These are phyloP conservation scores for Raphanus hybrid DNA, from an alignment of 441 rosid species.

Conservation along the genomic window DNA sequence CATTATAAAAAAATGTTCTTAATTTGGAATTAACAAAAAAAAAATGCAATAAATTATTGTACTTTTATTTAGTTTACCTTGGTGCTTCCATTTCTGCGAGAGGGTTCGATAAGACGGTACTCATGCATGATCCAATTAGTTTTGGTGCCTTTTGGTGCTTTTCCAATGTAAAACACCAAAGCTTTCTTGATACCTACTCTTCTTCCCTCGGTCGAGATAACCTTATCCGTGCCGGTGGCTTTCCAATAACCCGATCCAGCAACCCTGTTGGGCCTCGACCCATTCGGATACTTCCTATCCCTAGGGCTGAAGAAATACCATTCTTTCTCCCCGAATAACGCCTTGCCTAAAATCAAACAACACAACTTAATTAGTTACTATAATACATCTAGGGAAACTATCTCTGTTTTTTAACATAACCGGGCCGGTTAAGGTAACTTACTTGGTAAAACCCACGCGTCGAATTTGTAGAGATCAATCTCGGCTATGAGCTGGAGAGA, in stretches of 20 bases:
- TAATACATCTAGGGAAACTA: background rate
- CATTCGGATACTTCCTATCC: conserved; percentile 95
- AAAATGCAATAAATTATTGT: background rate
- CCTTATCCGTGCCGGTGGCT: conserved; percentile 94
- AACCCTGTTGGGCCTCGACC: conserved; percentile 90
- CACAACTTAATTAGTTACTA: background rate
- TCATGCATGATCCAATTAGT: conserved; percentile 99
- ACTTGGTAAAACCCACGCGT: conserved; percentile 95
- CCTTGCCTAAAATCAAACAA: conserved; percentile 59
- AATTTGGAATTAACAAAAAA: background rate
- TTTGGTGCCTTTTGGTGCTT: conserved; percentile 93
- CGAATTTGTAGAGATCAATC: conserved; percentile 90
- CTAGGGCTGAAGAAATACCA: conserved; percentile 97
- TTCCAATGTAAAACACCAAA: conserved; percentile 86
- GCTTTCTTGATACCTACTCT: conserved; percentile 95
- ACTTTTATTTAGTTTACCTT: conserved; percentile 49
- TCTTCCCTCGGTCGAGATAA: conserved; percentile 71
- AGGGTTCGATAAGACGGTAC: conserved; percentile 69
- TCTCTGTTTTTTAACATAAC: background rate
- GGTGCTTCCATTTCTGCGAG: conserved; percentile 68
- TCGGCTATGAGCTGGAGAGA: conserved; percentile 77
- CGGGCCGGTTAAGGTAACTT: conserved; percentile 32
- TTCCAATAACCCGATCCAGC: conserved; percentile 99
- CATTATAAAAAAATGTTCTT: background rate
- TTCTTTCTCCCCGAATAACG: conserved; percentile 90